Conservation (phyloP, 192 early-diverging fungal genomes). For the Spizellomyces punctatus region DNA sequence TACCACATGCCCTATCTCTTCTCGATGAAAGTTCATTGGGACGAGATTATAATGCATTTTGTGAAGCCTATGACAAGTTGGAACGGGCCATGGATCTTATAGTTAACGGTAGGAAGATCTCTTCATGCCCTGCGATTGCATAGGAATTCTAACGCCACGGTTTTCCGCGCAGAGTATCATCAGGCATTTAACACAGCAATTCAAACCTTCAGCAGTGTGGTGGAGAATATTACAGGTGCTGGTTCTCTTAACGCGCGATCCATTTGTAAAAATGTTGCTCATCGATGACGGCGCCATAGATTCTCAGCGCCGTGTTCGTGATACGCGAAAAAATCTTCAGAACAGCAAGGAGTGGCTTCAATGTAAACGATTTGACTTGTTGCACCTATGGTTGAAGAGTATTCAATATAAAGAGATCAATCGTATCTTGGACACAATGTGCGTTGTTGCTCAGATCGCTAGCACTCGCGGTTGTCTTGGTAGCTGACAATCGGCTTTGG, state of each 20-base stretch:
- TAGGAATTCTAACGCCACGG: not conserved
- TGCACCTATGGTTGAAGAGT: slow-evolving; percentile 62
- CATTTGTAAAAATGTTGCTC: no score
- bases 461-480: not conserved
- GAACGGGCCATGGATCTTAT: slow-evolving; percentile 61
- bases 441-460: not conserved
- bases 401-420: slow-evolving; percentile 65
- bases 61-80: slow-evolving; percentile 42
- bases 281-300: slow-evolving; percentile 14
- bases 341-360: slow-evolving; percentile 55
- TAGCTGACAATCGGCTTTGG: not conserved
- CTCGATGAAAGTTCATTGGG: slow-evolving; percentile 57
- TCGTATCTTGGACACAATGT: slow-evolving; percentile 57
- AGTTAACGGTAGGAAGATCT: slow-evolving; percentile 51
- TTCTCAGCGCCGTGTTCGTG: slow-evolving; percentile 44
- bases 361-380: slow-evolving; percentile 60
- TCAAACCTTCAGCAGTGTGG: slow-evolving; percentile 58
- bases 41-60: slow-evolving; percentile 50
- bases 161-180: slow-evolving; percentile 54
- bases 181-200: slow-evolving; percentile 61
- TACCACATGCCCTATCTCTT: slow-evolving; percentile 55
- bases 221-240: slow-evolving; percentile 56
- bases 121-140: not conserved
- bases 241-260: not conserved
- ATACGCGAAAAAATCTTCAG: slow-evolving; percentile 48